Evolutionary conservation across 257 asterid species (phyloP), one percentile per base, ranked within the genome.

Genomic region (Leptodermis oblonga): DNA sequence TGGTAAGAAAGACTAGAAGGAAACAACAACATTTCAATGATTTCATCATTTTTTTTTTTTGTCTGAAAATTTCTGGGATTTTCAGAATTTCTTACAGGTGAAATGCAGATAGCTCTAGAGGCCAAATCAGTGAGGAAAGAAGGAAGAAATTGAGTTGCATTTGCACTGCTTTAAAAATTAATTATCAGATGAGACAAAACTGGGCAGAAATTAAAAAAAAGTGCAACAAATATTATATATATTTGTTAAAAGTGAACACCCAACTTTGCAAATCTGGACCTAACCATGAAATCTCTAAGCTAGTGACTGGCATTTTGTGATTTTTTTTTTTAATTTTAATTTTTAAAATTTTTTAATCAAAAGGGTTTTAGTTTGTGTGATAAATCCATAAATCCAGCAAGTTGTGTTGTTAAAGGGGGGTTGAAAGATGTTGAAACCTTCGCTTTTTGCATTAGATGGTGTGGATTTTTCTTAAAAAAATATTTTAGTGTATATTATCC

Each of bases 1-100:
- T 45, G 72, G 74, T 26, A 0, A 69, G 45, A 46, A 76, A 36
- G 37, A 75, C 0, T 70, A 81, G 66, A 49, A 76, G 73, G 49
- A 81, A 65, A 58, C 43, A 37, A 31, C 74, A 13, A 30, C 23
- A 51, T 66, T 71, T 76, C 7, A 56, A n/a, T 59, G 73, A 30
- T 62, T 20, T 36, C 25, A 22, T 33, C 59, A 43, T 28, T 17
- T 3, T 30, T 65, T 61, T 60, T 48, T 56, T 28, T 62, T 22
- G 28, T 42, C 22, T 25, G 20, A 28, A 10, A 6, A 0, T 31
- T 28, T 55, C 12, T 54, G 52, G 39, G 20, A 28, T 9, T 45
- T 30, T 18, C n/a, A n/a, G n/a, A n/a, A n/a, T n/a, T n/a, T n/a
- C n/a, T n/a, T 37, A 31, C 43, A 9, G 14, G 20, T 20, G 25